Evolutionary conservation across 1,284 basidiomycete species (phyloP).

Genomic region (Ustilago tritici): DNA sequence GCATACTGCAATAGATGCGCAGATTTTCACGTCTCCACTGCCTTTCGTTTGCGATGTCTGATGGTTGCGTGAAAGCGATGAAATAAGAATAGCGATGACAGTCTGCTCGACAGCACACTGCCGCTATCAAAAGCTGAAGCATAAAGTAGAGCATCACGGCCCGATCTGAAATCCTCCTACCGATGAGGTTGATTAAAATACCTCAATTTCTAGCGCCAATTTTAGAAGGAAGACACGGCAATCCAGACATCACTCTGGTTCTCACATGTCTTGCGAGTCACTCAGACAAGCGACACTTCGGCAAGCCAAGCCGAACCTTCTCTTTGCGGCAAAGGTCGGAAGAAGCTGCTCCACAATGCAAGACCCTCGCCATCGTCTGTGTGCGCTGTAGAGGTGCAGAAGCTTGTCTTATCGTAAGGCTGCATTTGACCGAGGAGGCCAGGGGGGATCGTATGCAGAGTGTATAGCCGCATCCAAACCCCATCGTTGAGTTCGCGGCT

Average conservation of each 20-base stretch:
- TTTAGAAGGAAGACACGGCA: background rate
- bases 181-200: background rate
- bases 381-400: background rate
- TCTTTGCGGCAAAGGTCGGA: background rate
- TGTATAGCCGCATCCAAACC: background rate
- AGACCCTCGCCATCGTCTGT: background rate
- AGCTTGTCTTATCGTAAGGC: background rate
- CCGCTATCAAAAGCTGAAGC: too few relatives aligned
- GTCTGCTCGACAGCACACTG: too few relatives aligned
- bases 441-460: background rate
- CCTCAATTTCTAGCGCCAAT: background rate
- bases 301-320: background rate
- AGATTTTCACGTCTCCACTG: constrained; percentile 17
- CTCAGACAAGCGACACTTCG: background rate
- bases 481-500: background rate
- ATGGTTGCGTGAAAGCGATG: background rate
- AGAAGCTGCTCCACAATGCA: background rate
- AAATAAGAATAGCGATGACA: background rate
- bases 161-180: background rate
- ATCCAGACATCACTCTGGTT: constrained; percentile 3
- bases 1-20: constrained; percentile 10
- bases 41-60: background rate
- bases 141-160: background rate
- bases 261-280: background rate
- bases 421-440: background rate